phyloP scores from a whole-genome alignment of 2,329 filamentous ascomycete species.

The Fusarium avenaceum region DNA sequence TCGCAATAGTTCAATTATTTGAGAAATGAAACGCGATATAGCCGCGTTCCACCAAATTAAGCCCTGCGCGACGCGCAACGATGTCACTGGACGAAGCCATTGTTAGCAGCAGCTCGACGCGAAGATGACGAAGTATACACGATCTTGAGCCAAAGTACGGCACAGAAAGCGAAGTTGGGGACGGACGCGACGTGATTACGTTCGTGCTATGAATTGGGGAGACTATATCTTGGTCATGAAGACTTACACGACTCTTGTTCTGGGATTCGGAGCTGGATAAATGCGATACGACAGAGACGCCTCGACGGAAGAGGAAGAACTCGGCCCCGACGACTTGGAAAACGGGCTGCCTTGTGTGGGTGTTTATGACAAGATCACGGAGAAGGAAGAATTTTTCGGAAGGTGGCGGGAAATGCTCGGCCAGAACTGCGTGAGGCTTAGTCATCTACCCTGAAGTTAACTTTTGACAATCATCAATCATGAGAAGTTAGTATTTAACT shows the following conservation, averaged over 20 bases:
- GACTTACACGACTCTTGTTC: conserved; percentile 55
- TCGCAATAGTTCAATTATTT: conserved; percentile 24
- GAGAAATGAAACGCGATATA: conserved; percentile 39
- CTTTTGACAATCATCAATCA: neutral
- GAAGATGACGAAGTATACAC: conserved; percentile 40
- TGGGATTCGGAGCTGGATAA: conserved; percentile 60
- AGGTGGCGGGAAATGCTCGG: conserved; percentile 45
- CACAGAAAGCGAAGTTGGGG: conserved; percentile 28
- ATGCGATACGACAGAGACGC: conserved; percentile 57
- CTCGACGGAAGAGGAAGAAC: conserved; percentile 64
- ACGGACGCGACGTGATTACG: conserved; percentile 29
- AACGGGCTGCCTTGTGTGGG: conserved; percentile 51
- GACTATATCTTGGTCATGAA: conserved; percentile 42
- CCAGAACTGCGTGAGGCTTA: conserved; percentile 24
- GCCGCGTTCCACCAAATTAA: conserved; percentile 30
- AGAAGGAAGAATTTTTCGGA: conserved; percentile 56
- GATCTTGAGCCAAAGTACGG: conserved; percentile 28
- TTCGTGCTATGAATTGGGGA: conserved; percentile 38
- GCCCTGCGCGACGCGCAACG: conserved; percentile 44
- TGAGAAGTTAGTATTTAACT: neutral
- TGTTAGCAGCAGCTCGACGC: conserved; percentile 46
- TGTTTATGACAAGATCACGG: conserved; percentile 54
- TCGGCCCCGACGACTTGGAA: conserved; percentile 53
- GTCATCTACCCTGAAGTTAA: conserved; percentile 31
- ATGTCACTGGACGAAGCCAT: conserved; percentile 48